These are phyloP conservation scores for Allium sativum DNA, from an alignment of 106 monocot species.

Conservation along the genomic window DNA sequence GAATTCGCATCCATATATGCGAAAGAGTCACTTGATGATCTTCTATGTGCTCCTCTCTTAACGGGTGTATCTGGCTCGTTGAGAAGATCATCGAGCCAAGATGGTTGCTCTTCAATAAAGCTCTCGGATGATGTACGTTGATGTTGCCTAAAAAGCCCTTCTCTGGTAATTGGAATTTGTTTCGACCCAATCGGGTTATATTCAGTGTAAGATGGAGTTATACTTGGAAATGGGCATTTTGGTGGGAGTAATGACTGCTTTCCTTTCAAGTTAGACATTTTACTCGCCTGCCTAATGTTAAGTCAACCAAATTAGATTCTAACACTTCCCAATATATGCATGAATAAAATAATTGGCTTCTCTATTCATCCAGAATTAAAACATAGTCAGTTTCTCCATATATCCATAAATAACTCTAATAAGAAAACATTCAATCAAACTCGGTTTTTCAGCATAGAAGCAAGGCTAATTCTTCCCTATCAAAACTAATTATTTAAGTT, in stretches of 20 bases:
- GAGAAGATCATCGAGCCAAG: slow-evolving; percentile 91
- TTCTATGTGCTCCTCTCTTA: slow-evolving; percentile 56
- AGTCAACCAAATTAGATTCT: not conserved
- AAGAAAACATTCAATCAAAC: no score
- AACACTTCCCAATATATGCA: not conserved
- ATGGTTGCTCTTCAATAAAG: slow-evolving; percentile 88
- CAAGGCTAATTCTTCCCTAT: no score
- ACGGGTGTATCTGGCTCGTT: slow-evolving; percentile 82
- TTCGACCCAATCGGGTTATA: slow-evolving; percentile 25
- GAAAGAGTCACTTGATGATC: slow-evolving; percentile 93
- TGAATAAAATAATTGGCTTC: no score
- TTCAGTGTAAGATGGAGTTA: slow-evolving; percentile 29
- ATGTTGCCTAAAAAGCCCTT: slow-evolving; percentile 32
- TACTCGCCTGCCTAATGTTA: not conserved
- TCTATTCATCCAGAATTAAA: no score
- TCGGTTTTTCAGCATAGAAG: no score
- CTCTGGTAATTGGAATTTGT: slow-evolving; percentile 22
- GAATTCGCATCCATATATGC: slow-evolving; percentile 45
- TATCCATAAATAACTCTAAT: no score
- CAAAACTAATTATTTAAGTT: no score
- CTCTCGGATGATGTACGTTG: slow-evolving; percentile 86
- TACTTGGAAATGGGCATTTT: slow-evolving; percentile 40
- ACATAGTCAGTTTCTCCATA: no score
- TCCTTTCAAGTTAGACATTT: slow-evolving; percentile 44
- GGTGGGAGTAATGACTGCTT: slow-evolving; percentile 65